Evolutionary conservation across 75 land plant species (phyloP).

Genomic region (Sequoia sempervirens): DNA sequence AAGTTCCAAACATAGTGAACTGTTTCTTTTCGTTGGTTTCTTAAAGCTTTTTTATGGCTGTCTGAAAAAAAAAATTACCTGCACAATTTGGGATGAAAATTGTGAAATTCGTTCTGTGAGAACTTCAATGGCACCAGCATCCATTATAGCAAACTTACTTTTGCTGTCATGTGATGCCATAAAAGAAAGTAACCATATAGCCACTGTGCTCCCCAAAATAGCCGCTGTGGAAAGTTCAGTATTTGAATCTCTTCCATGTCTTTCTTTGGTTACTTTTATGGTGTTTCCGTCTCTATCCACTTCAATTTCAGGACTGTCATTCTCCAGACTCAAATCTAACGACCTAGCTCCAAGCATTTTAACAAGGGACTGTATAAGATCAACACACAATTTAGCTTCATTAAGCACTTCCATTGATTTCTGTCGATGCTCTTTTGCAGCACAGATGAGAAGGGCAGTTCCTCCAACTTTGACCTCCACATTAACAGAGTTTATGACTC

Average conservation of each 20-base stretch:
- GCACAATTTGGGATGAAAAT: conserved; percentile 34
- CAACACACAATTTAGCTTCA: conserved; percentile 39
- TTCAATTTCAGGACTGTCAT: conserved; percentile 14
- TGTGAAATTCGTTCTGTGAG: conserved; percentile 76
- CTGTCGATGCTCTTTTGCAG: conserved; percentile 75
- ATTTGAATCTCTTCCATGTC: conserved; percentile 24
- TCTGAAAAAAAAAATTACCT: conserved; percentile 37
- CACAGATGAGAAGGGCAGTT: conserved; percentile 84
- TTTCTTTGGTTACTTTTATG: conserved; percentile 30
- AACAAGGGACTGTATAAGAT: conserved; percentile 80
- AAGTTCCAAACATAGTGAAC: background rate
- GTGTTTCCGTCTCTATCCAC: conserved; percentile 29
- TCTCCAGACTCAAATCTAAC: conserved; percentile 9
- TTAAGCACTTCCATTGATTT: conserved; percentile 65
- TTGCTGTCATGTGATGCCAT: conserved; percentile 76
- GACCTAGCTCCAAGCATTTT: conserved; percentile 53
- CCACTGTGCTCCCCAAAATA: conserved; percentile 56
- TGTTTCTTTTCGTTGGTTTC: background rate
- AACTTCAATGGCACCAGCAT: conserved; percentile 87
- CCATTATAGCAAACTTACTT: conserved; percentile 64
- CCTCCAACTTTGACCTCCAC: conserved; percentile 82
- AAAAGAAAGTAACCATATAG: conserved; percentile 77
- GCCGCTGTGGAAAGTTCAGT: conserved; percentile 40
- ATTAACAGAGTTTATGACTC: conserved; percentile 56
- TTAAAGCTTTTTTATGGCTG: background rate